Evolutionary conservation across 1,284 basidiomycete species (phyloP).

Genomic region (Lentinula novae-zelandiae): DNA sequence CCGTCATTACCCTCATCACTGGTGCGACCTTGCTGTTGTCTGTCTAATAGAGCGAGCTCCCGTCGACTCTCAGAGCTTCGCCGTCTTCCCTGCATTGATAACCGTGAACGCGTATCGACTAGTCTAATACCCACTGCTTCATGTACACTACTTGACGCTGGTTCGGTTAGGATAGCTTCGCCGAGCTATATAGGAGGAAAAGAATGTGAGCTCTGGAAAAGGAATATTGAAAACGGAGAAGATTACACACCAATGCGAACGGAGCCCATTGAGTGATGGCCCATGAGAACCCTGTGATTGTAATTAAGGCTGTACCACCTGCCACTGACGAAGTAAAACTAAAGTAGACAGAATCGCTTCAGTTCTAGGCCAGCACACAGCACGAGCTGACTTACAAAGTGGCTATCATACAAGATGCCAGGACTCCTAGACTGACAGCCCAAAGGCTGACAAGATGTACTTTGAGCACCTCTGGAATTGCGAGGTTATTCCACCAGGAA

Average conservation of each 20-base stretch:
- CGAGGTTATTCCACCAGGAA: conserved; percentile 20
- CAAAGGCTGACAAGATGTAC: conserved; percentile 67
- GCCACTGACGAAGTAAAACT: conserved; percentile 64
- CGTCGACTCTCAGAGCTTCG: background rate
- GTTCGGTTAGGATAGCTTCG: conserved; percentile 65
- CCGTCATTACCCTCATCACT: background rate
- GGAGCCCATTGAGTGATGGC: conserved; percentile 80
- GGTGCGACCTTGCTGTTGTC: background rate
- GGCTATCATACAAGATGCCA: conserved; percentile 65
- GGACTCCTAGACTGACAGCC: conserved; percentile 71
- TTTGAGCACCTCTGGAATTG: conserved; percentile 37
- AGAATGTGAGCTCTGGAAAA: background rate
- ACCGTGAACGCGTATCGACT: conserved; percentile 37
- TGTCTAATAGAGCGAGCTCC: background rate
- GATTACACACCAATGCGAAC: conserved; percentile 60
- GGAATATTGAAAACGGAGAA: background rate
- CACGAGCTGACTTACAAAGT: conserved; percentile 55
- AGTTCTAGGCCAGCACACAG: too few relatives aligned
- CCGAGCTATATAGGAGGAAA: conserved; percentile 46
- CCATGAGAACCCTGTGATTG: conserved; percentile 73
- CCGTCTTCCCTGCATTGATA: conserved; percentile 3
- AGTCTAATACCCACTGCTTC: conserved; percentile 50
- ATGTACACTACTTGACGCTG: conserved; percentile 27
- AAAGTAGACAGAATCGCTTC: too few relatives aligned
- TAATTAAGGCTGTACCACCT: conserved; percentile 64